These are phyloP conservation scores for Penicillium palitans DNA, from an alignment of 2,329 filamentous ascomycete genomes.

Conservation along the genomic window DNA sequence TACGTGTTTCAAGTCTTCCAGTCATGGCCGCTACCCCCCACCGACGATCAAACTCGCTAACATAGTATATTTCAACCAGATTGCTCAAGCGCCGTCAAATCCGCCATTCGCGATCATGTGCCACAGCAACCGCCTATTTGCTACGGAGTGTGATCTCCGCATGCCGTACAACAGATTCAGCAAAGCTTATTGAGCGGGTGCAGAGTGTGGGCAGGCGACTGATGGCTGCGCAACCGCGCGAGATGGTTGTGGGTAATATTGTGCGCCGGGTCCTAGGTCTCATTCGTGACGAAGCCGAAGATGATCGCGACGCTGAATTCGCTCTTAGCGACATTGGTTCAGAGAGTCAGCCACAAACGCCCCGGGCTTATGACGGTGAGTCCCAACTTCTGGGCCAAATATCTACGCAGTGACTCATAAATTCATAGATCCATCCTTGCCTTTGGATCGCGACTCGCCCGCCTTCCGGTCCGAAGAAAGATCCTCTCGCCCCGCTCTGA, in stretches of 20 bases:
- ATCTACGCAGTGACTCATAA: constrained; percentile 14
- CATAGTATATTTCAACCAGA: constrained; percentile 47
- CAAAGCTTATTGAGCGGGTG: constrained; percentile 76
- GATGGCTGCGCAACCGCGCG: constrained; percentile 79
- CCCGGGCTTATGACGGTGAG: constrained; percentile 40
- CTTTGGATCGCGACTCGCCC: constrained; percentile 30
- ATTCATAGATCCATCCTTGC: constrained; percentile 30
- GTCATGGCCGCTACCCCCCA: background rate
- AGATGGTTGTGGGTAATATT: constrained; percentile 92
- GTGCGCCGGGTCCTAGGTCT: constrained; percentile 85
- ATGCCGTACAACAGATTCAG: constrained; percentile 74
- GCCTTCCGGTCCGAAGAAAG: constrained; percentile 34
- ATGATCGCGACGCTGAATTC: constrained; percentile 68
- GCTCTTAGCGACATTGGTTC: constrained; percentile 61
- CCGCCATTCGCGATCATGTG: constrained; percentile 80
- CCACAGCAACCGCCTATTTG: constrained; percentile 85
- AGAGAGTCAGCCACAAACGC: constrained; percentile 51
- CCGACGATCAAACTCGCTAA: constrained; percentile 11
- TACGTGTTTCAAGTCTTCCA: constrained; percentile 46
- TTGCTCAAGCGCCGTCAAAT: constrained; percentile 91
- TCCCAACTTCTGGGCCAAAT: constrained; percentile 2
- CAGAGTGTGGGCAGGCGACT: constrained; percentile 75
- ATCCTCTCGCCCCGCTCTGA: constrained; percentile 59
- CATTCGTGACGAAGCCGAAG: constrained; percentile 86
- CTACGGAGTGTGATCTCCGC: constrained; percentile 82